These are phyloP conservation scores for Candida multigemmis DNA, from an alignment of 805 yeast genomes.

Conservation along the genomic window DNA sequence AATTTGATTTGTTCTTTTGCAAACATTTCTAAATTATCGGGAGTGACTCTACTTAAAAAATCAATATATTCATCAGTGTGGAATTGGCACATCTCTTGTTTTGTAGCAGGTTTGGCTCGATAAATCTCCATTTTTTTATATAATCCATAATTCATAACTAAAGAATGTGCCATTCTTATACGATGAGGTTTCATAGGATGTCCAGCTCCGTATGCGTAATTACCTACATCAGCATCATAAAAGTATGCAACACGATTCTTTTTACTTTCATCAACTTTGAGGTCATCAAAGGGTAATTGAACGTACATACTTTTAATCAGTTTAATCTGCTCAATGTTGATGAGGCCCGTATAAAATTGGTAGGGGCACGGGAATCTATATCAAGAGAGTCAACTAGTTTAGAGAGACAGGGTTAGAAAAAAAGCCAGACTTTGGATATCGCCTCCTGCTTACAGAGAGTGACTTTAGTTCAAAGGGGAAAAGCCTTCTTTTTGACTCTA, in stretches of 20 bases:
- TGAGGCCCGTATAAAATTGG: no score
- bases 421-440: no score
- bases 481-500: no score
- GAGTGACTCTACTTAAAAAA: constrained; percentile 81
- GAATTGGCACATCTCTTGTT: constrained; percentile 96
- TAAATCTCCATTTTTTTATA: constrained; percentile 96
- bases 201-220: constrained; percentile 96
- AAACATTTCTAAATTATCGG: constrained; percentile 82
- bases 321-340: no score
- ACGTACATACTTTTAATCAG: constrained; percentile 25
- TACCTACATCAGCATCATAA: constrained; percentile 79
- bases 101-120: constrained; percentile 95
- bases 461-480: no score
- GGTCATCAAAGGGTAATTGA: constrained; percentile 37
- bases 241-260: constrained; percentile 36
- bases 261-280: constrained; percentile 29
- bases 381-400: no score
- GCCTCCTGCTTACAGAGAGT: no score
- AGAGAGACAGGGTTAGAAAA: no score
- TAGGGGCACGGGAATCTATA: no score
- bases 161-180: constrained; percentile 95
- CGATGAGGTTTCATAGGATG: constrained; percentile 99
- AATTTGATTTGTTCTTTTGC: constrained; percentile 84
- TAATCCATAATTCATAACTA: constrained; percentile 93
- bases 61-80: constrained; percentile 97